These are phyloP conservation scores for Dendryphion nanum DNA, from an alignment of 2,329 filamentous ascomycete species.

Conservation along the genomic window DNA sequence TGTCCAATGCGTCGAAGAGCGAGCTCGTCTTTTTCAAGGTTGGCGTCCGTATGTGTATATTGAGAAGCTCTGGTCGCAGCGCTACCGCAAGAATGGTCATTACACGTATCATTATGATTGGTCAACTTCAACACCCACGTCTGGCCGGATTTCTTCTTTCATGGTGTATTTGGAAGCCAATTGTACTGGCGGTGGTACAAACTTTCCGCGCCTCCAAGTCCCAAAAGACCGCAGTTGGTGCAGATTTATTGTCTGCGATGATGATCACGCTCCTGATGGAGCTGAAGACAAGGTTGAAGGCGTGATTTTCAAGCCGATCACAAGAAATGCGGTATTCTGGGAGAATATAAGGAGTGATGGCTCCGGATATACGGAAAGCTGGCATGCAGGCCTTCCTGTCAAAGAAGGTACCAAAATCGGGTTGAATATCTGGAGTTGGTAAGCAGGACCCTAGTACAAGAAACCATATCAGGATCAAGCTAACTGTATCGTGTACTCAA, in stretches of 20 bases:
- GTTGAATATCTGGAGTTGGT: conserved; percentile 66
- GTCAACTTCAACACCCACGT: conserved; percentile 33
- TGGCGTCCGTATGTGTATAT: conserved; percentile 59
- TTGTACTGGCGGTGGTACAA: conserved; percentile 59
- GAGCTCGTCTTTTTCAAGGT: conserved; percentile 59
- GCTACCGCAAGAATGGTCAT: conserved; percentile 58
- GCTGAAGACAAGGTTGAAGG: conserved; percentile 33
- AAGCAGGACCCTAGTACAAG: too few relatives aligned
- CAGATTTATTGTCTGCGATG: conserved; percentile 55
- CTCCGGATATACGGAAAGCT: conserved; percentile 56
- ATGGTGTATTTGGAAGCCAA: conserved; percentile 59
- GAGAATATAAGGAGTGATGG: conserved; percentile 59
- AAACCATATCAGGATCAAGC: too few relatives aligned
- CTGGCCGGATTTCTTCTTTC: conserved; percentile 54
- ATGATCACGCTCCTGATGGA: conserved; percentile 11
- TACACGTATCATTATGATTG: conserved; percentile 61
- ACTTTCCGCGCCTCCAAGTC: conserved; percentile 55
- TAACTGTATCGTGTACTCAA: too few relatives aligned
- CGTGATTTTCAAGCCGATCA: conserved; percentile 58
- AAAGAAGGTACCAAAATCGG: conserved; percentile 57
- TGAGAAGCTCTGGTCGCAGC: conserved; percentile 61
- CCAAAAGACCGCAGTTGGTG: conserved; percentile 53
- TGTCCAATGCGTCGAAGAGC: conserved; percentile 59
- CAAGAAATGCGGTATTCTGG: conserved; percentile 62
- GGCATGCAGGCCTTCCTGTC: conserved; percentile 62